phyloP scores from a whole-genome alignment of 345 rosid genomes.

The Salix dunnii region DNA sequence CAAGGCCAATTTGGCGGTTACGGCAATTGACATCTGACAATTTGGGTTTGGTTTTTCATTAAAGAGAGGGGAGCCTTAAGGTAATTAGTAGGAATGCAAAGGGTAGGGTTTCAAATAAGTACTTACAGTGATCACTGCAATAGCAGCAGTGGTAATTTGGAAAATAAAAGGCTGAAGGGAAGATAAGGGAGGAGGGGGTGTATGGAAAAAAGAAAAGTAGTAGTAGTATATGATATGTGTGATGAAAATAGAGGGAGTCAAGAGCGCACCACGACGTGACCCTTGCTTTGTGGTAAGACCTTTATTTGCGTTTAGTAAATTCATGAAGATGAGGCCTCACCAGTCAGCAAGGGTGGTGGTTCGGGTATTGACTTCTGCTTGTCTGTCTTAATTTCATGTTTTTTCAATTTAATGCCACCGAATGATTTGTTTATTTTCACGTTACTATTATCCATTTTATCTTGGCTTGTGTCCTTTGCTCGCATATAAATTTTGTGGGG shows the following conservation, averaged over 20 bases:
- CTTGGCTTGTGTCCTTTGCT: background rate
- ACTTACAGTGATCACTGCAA: constrained; percentile 9
- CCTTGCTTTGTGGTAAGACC: constrained; percentile 36
- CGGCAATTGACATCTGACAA: background rate
- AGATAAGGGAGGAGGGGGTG: background rate
- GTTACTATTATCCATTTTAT: background rate
- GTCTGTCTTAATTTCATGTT: background rate
- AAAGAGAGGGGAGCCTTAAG: constrained; percentile 29
- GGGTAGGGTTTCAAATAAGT: background rate
- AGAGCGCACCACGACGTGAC: constrained; percentile 79
- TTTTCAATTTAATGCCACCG: constrained; percentile 18
- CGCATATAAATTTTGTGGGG: too few species aligned
- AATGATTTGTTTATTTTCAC: background rate
- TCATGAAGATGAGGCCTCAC: constrained; percentile 18
- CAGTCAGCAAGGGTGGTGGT: constrained; percentile 58
- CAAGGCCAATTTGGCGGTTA: background rate
- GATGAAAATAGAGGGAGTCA: constrained; percentile 51
- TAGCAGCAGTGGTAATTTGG: constrained; percentile 17
- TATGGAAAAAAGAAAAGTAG: background rate
- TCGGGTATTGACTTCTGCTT: constrained; percentile 94
- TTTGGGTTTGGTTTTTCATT: background rate
- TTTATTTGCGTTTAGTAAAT: background rate
- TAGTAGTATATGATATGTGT: background rate
- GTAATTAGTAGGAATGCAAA: constrained; percentile 23
- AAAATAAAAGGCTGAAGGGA: constrained; percentile 21